phyloP scores from a whole-genome alignment of 2,329 filamentous ascomycete species.

The Aspergillus hiratsukae region DNA sequence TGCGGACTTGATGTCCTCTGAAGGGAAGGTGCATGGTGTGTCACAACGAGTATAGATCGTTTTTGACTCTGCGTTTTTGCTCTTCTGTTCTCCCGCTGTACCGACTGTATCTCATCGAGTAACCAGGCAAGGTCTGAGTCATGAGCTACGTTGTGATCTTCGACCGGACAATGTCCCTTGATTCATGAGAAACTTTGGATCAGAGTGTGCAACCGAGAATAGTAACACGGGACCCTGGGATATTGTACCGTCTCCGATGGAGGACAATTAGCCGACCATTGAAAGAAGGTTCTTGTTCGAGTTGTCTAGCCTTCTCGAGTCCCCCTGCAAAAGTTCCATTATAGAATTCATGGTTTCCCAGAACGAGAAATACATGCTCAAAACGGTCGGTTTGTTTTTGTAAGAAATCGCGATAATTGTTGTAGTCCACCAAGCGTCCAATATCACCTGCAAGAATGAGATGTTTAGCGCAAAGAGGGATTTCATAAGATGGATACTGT shows the following conservation, averaged over 20 bases:
- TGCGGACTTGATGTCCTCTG: constrained; percentile 47
- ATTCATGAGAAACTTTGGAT: constrained; percentile 45
- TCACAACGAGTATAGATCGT: constrained; percentile 47
- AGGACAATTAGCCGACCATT: constrained; percentile 25
- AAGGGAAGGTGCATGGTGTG: constrained; percentile 55
- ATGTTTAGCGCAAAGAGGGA: constrained; percentile 16
- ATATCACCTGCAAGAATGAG: constrained; percentile 24
- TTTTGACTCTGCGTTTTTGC: neutral
- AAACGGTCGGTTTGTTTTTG: constrained; percentile 18
- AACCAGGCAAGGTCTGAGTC: constrained; percentile 51
- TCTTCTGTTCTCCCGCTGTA: constrained; percentile 10
- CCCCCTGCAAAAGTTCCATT: constrained; percentile 16
- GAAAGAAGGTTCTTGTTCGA: constrained; percentile 25
- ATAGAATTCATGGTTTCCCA: constrained; percentile 30
- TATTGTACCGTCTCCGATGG: constrained; percentile 21
- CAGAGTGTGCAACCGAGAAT: constrained; percentile 57
- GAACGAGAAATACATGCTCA: constrained; percentile 18
- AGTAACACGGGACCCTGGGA: constrained; percentile 37
- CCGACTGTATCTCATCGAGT: constrained; percentile 29
- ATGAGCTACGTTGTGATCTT: constrained; percentile 52
- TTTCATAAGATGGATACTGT: constrained; percentile 21
- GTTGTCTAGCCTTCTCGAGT: constrained; percentile 19
- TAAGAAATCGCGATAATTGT: constrained; percentile 22
- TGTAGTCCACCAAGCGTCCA: constrained; percentile 21
- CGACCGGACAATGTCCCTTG: constrained; percentile 36